A percentile compares a stretch with the other conserved stretches of the same genome.
Evolutionary conservation across 2,329 filamentous ascomycete genomes (phyloP).

Genomic region (Ophiognomonia clavigignenti-juglandacearum): DNA sequence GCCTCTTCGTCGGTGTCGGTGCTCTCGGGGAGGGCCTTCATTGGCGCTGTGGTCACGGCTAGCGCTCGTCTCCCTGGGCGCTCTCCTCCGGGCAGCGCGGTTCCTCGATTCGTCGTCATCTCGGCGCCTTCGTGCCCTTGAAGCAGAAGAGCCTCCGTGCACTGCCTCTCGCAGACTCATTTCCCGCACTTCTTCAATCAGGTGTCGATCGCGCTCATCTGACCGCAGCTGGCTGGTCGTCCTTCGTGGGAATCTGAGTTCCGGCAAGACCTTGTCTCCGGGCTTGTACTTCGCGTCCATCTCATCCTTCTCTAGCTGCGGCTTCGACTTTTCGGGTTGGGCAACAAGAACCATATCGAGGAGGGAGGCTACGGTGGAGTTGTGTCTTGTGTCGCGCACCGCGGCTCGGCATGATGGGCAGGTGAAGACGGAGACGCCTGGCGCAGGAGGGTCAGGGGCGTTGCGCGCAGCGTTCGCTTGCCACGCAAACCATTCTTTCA

Average conservation of each 20-base stretch:
- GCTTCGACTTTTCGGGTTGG: conserved; percentile 70
- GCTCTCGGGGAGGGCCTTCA: conserved; percentile 23
- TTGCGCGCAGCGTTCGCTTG: conserved; percentile 60
- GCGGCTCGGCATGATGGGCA: conserved; percentile 88
- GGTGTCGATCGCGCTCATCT: conserved; percentile 62
- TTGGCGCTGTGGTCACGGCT: conserved; percentile 30
- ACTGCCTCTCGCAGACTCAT: conserved; percentile 68
- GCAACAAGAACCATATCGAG: conserved; percentile 82
- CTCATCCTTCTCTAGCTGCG: conserved; percentile 68
- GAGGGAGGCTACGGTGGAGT: conserved; percentile 84
- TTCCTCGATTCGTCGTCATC: conserved; percentile 20
- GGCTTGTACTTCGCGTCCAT: conserved; percentile 72
- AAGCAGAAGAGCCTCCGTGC: conserved; percentile 34
- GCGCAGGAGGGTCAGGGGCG: conserved; percentile 42
- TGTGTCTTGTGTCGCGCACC: conserved; percentile 82
- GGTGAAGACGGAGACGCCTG: conserved; percentile 59
- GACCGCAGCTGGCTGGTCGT: conserved; percentile 48
- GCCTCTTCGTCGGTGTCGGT: conserved; percentile 22
- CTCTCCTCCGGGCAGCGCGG: conserved; percentile 16
- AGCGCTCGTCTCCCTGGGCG: conserved; percentile 21
- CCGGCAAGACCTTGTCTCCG: conserved; percentile 75
- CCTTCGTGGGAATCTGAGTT: conserved; percentile 45
- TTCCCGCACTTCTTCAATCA: conserved; percentile 68
- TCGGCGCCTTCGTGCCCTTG: conserved; percentile 18
- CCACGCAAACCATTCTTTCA: conserved; percentile 93